Evolutionary conservation across 2,329 filamentous ascomycete genomes (phyloP), one percentile per base, ranked within the genome.

Genomic region (Raffaelea deltoideospora): DNA sequence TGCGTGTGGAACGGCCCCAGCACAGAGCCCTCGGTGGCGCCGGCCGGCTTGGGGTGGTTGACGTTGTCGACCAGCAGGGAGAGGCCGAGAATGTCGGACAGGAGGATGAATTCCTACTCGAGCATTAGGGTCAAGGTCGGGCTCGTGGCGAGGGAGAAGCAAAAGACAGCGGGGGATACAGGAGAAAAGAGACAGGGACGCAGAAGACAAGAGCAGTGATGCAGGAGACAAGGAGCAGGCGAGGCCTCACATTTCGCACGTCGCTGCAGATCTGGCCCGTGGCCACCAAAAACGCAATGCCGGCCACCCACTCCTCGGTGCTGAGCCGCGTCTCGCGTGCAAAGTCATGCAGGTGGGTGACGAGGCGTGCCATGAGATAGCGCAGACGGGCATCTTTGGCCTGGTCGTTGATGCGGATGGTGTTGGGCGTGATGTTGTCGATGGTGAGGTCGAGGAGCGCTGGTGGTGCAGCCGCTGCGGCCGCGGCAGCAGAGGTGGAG

Each of bases 1-100:
- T 87, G 79, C 1, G 79, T 85, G 62, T 88, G 81, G 63, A 87
- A 88, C 27, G 83, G 83, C 0, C 83, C 83, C 0, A 88, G 69
- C 10, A 90, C 79, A 1, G 80, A 84, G 40, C 82, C 81, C 55
- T 88, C 81, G 20, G 83, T 90, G 21, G 67, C 67, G 31, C 61
- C 55, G 0, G 71, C 51, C 0, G 79, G 81, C 53, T 85, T 88
- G 20, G 83, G 83, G 59, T 88, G 81, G 61, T 86, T 79, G 61
- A 90, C 87, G 47, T 67, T 72, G 59, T 90, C 82, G 46, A 90
- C 76, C 4, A 90, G 72, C 41, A 87, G 69, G 18, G 79, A 86
- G 26, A 90, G 71, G 28, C 82, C 83, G 18, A 88, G 68, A 30
- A 84, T 67, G 56, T 90, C 83, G 45, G 77, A 83, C 43, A 88